Evolutionary conservation across 2,329 filamentous ascomycete species (phyloP), one percentile per base, ranked within the genome.

Genomic region (Albophoma yamanashiensis): DNA sequence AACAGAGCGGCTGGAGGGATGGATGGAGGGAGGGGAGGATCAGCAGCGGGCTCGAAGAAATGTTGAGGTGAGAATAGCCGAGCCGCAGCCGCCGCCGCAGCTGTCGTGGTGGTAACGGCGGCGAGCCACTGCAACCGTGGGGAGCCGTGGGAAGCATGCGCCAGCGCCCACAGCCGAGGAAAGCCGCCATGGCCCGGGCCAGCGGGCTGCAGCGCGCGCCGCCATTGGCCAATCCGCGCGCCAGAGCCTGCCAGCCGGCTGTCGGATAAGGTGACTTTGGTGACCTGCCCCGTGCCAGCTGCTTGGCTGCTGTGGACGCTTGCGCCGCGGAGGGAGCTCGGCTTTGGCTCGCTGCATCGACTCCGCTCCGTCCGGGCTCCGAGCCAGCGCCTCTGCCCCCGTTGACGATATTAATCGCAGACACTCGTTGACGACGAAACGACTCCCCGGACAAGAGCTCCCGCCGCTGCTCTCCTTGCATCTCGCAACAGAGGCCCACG

Each of bases 131-230:
- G 45, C 12, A 15, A 52, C 11, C 25, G 20, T 52, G 47, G 25
- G 27, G 11, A 52, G 20, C 47, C 25, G 22, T 47, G 27, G 47
- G 47, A 53, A 5, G 59, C 22, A 9, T 17, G 15, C 9, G 42
- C 15, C 42, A 34, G 58, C 43, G 31, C 3, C 27, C 53, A 69
- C 68, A 73, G 70, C 71, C 71, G 71, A 73, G 67, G 65, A 66
- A 70, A 73, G 67, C 71, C 71, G 71, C 63, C 58, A 60, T 47
- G 63, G 65, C 65, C 65, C 69, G 66, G 65, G 55, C 59, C 60
- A 58, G 57, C 57, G 63, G 53, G 61, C 56, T 55, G 56, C 57
- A 60, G 64, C 64, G 53, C 63, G 64, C 58, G 55, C 58, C 53
- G 47, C 34, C 22, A 70, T 70, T 71, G 70, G 69, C 43, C 70